These are phyloP conservation scores for Verticillium longisporum DNA, from an alignment of 2,329 filamentous ascomycete species.

Conservation along the genomic window DNA sequence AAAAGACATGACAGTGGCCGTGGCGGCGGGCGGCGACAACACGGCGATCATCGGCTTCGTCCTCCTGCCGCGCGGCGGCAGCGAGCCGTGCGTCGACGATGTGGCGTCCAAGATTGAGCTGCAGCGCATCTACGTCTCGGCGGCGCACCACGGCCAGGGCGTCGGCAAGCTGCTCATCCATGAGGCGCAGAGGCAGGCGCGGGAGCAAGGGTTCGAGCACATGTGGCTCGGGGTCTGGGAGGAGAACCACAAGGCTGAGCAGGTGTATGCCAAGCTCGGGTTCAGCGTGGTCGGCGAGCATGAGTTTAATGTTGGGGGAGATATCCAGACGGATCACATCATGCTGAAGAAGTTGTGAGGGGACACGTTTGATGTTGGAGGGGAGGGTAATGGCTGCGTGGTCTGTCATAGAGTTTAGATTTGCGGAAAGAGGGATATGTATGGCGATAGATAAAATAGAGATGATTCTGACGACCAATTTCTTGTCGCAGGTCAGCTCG, in stretches of 20 bases:
- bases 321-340: slow-evolving; percentile 34
- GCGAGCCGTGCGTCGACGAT: slow-evolving; percentile 28
- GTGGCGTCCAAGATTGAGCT: slow-evolving; percentile 27
- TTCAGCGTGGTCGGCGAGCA: slow-evolving; percentile 31
- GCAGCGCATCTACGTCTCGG: slow-evolving; percentile 34
- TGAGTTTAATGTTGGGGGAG: slow-evolving; percentile 31
- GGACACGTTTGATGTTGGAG: too few species aligned
- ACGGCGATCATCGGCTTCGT: slow-evolving; percentile 29
- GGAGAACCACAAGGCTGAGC: slow-evolving; percentile 30
- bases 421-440: too few species aligned
- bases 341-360: slow-evolving; percentile 25
- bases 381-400: too few species aligned
- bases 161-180: slow-evolving; percentile 25
- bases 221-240: slow-evolving; percentile 44
- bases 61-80: slow-evolving; percentile 26
- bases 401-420: too few species aligned
- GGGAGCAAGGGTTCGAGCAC: slow-evolving; percentile 25
- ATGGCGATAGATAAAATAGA: too few species aligned
- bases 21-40: neutral
- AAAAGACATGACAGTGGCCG: slow-evolving; percentile 18
- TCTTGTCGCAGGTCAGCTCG: too few species aligned
- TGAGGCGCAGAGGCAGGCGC: slow-evolving; percentile 23
- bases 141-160: slow-evolving; percentile 26
- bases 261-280: slow-evolving; percentile 32
- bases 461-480: too few species aligned